phyloP scores from a whole-genome alignment of 2,329 filamentous ascomycete species.

The Trichoderma atroviride region DNA sequence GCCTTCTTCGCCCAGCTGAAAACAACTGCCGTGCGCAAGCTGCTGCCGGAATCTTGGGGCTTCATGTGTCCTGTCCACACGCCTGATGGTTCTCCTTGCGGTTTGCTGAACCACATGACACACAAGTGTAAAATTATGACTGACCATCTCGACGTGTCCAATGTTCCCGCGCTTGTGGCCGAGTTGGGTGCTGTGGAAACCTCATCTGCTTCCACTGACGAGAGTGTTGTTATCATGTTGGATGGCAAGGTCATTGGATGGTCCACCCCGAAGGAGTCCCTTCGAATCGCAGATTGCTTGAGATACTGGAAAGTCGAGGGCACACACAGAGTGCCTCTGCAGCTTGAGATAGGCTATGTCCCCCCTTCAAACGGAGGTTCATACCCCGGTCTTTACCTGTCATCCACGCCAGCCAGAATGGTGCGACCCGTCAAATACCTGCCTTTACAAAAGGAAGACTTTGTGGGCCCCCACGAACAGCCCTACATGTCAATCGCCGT shows the following conservation, averaged over 20 bases:
- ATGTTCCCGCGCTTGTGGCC: constrained; percentile 71
- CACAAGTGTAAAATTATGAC: constrained; percentile 94
- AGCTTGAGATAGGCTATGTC: constrained; percentile 90
- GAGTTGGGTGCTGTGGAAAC: constrained; percentile 77
- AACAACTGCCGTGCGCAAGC: constrained; percentile 93
- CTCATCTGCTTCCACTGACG: constrained; percentile 76
- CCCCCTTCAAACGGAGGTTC: constrained; percentile 88
- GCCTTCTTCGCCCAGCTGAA: constrained; percentile 98
- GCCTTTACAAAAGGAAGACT: constrained; percentile 81
- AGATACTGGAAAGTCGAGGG: constrained; percentile 96
- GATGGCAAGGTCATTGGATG: constrained; percentile 90
- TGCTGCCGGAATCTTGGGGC: constrained; percentile 96
- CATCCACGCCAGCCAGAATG: constrained; percentile 83
- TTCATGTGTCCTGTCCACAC: constrained; percentile 98
- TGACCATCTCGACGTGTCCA: constrained; percentile 70
- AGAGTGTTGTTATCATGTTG: constrained; percentile 86
- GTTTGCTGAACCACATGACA: constrained; percentile 89
- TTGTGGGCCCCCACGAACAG: constrained; percentile 91
- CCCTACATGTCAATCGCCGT: constrained; percentile 98
- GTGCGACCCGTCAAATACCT: constrained; percentile 90
- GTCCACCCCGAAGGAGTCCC: constrained; percentile 82
- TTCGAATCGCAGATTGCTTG: constrained; percentile 80
- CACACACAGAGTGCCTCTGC: constrained; percentile 73
- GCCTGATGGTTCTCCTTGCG: constrained; percentile 92
- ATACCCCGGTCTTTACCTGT: constrained; percentile 94